phyloP scores from a whole-genome alignment of 495 filamentous ascomycete genomes.

The Tuber magnatum region DNA sequence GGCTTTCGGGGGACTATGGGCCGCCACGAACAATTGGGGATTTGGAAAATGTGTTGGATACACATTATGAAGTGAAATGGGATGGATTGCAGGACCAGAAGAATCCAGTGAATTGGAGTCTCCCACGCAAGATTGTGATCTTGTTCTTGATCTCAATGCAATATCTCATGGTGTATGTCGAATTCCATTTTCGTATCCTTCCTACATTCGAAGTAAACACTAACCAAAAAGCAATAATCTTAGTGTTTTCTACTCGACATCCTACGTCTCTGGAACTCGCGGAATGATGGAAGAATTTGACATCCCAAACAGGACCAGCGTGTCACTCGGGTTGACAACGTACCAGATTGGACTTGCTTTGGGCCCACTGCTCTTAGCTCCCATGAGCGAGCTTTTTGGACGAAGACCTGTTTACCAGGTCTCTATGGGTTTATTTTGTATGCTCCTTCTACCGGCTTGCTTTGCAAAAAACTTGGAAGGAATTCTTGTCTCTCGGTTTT shows the following conservation, averaged over 20 bases:
- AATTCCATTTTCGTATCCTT: not conserved
- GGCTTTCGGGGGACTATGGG: not conserved
- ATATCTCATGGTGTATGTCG: constrained; percentile 57
- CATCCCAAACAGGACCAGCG: constrained; percentile 50
- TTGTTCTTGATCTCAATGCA: constrained; percentile 62
- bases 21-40: constrained; percentile 20
- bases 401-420: constrained; percentile 64
- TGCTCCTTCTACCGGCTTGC: constrained; percentile 66
- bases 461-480: constrained; percentile 57
- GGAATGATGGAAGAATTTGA: constrained; percentile 62
- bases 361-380: constrained; percentile 67
- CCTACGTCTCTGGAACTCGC: constrained; percentile 63
- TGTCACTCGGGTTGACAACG: constrained; percentile 70
- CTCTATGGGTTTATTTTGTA: constrained; percentile 54
- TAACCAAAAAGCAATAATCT: not conserved
- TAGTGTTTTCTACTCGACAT: constrained; percentile 75
- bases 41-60: constrained; percentile 25
- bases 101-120: constrained; percentile 70
- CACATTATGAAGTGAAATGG: constrained; percentile 67
- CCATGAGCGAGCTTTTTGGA: constrained; percentile 71
- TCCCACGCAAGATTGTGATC: constrained; percentile 58
- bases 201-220: not conserved
- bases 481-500: constrained; percentile 64
- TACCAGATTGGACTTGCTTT: constrained; percentile 68
- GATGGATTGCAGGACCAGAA: constrained; percentile 55